A percentile compares a stretch with the other conserved stretches of the same genome.
Evolutionary conservation across 495 filamentous ascomycete species (phyloP).

Genomic region (Aspergillus leporis): DNA sequence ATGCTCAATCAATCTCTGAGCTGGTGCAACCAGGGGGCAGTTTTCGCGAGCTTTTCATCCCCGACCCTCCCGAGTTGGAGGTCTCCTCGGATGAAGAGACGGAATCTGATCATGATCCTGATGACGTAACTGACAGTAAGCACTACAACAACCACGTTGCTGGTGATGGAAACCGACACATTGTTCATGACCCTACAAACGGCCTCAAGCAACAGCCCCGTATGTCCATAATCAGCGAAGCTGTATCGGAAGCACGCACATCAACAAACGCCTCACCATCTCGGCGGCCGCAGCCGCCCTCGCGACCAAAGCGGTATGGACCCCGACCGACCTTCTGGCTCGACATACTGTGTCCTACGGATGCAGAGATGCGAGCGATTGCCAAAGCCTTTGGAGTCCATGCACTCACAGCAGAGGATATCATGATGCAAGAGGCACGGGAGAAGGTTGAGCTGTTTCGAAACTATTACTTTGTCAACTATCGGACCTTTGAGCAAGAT

Average conservation of each 20-base stretch:
- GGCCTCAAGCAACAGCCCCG: conserved; percentile 18
- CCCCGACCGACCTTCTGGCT: conserved; percentile 95
- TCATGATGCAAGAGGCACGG: conserved; percentile 93
- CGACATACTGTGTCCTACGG: conserved; percentile 86
- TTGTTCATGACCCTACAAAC: conserved; percentile 6
- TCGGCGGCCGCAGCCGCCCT: conserved; percentile 22
- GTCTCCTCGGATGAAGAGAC: conserved; percentile 67
- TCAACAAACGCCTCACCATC: conserved; percentile 22
- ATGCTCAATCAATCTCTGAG: conserved; percentile 92
- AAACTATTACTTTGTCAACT: conserved; percentile 98
- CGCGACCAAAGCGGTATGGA: conserved; percentile 70
- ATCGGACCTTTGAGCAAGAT: conserved; percentile 95
- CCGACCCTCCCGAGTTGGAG: conserved; percentile 64
- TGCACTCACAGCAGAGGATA: conserved; percentile 91
- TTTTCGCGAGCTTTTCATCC: conserved; percentile 85
- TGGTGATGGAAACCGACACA: conserved; percentile 12
- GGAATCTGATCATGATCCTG: conserved; percentile 45
- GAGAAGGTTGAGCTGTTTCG: conserved; percentile 98
- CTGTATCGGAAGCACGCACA: conserved; percentile 28
- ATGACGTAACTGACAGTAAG: conserved; percentile 21
- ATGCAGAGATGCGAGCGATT: conserved; percentile 87
- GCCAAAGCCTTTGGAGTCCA: conserved; percentile 94
- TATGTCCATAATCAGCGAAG: conserved; percentile 37
- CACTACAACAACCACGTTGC: conserved; percentile 6
- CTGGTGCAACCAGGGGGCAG: conserved; percentile 78